phyloP scores from a whole-genome alignment of 2,329 filamentous ascomycete genomes.

The Sporothrix pseudoabietina region DNA sequence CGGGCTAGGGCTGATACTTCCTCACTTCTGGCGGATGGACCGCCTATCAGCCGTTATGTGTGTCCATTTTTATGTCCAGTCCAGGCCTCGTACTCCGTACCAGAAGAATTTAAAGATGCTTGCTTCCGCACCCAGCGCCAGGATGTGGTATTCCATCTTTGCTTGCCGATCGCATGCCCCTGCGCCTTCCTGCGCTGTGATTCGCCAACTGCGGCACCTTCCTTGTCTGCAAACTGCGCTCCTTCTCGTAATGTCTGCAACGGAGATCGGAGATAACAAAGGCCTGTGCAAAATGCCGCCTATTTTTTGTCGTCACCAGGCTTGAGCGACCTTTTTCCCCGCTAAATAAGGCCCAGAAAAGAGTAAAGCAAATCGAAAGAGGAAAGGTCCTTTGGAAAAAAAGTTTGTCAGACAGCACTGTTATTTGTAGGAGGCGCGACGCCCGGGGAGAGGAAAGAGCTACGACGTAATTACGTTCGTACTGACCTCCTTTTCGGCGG shows the following conservation, averaged over 20 bases:
- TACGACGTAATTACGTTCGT: not conserved
- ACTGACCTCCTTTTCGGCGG: conserved; percentile 11
- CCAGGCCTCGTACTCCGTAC: not conserved
- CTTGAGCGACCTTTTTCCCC: not conserved
- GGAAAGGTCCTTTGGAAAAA: not conserved
- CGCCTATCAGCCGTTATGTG: not conserved
- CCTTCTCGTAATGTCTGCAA: not conserved
- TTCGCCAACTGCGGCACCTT: not conserved
- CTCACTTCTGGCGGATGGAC: not conserved
- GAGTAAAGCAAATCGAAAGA: not conserved
- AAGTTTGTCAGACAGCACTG: conserved; percentile 12
- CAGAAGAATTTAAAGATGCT: not conserved
- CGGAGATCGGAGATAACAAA: conserved; percentile 22
- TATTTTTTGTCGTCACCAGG: not conserved
- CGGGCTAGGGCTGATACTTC: not conserved
- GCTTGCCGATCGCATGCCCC: not conserved
- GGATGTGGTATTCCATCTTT: conserved; percentile 1
- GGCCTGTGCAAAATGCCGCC: not conserved
- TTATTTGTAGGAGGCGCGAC: not conserved
- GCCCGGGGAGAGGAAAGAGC: conserved; percentile 20
- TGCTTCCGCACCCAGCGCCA: not conserved
- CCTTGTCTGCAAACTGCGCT: not conserved
- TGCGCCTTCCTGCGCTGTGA: conserved; percentile 1
- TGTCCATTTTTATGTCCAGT: not conserved
- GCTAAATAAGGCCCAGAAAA: conserved; percentile 15